phyloP scores from a whole-genome alignment of 495 filamentous ascomycete species.

The Annulohypoxylon nitens region DNA sequence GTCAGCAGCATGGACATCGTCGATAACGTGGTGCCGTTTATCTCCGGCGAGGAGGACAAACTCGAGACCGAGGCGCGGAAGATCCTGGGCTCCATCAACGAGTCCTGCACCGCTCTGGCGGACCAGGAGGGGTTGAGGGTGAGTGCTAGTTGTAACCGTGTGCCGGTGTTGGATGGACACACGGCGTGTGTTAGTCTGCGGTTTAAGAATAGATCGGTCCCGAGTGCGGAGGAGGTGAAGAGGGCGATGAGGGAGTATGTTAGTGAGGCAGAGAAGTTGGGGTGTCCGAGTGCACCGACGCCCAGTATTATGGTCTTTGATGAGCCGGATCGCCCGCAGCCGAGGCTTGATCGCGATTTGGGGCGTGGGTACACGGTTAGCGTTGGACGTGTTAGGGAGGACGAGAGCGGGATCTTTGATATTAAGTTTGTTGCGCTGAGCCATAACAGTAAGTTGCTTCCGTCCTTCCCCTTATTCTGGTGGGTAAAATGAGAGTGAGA shows the following conservation, averaged over 20 bases:
- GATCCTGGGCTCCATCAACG: constrained; percentile 79
- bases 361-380: constrained; percentile 83
- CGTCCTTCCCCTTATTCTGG: too few relatives aligned
- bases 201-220: constrained; percentile 70
- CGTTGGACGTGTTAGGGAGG: constrained; percentile 81
- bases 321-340: constrained; percentile 84
- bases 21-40: constrained; percentile 89
- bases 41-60: constrained; percentile 91
- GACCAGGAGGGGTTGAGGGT: constrained; percentile 74
- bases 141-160: constrained; percentile 85
- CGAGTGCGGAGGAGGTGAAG: constrained; percentile 74
- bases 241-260: constrained; percentile 78
- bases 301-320: constrained; percentile 82
- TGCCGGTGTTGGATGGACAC: constrained; percentile 87
- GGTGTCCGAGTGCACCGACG: constrained; percentile 80
- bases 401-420: constrained; percentile 82
- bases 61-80: constrained; percentile 87
- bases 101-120: constrained; percentile 72
- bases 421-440: constrained; percentile 85
- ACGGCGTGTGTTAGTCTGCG: constrained; percentile 84
- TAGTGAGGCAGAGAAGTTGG: constrained; percentile 78
- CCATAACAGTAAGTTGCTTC: constrained; percentile 85
- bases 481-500: too few relatives aligned
- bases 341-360: constrained; percentile 82
- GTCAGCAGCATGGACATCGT: constrained; percentile 79